Conservation (phyloP, 768 basidiomycete species). For the Steccherinum ochraceum region DNA sequence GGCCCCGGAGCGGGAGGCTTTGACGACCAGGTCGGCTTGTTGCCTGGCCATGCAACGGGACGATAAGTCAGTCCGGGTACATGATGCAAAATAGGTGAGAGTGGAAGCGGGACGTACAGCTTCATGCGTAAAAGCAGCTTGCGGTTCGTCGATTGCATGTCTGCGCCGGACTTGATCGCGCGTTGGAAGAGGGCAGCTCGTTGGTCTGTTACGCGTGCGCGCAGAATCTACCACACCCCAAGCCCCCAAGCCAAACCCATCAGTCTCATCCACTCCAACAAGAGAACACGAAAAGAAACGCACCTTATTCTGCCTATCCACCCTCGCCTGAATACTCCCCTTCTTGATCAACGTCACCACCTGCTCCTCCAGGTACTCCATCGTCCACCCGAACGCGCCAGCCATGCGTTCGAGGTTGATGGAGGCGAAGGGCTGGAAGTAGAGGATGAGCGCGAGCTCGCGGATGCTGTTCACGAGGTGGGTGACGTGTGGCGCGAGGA, state of each 20-base stretch:
- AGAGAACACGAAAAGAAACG: slow-evolving; percentile 2
- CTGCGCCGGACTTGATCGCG: slow-evolving; percentile 65
- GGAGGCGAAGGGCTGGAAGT: slow-evolving; percentile 86
- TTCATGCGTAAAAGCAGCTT: slow-evolving; percentile 80
- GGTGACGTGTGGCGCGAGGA: slow-evolving; percentile 62
- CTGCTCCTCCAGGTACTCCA: slow-evolving; percentile 64
- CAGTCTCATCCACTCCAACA: background rate
- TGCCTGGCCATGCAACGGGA: slow-evolving; percentile 60
- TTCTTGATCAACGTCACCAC: slow-evolving; percentile 74
- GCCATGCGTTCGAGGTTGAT: slow-evolving; percentile 83
- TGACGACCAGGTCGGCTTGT: slow-evolving; percentile 75
- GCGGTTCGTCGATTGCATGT: slow-evolving; percentile 67
- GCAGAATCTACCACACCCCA: slow-evolving; percentile 50
- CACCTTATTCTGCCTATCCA: slow-evolving; percentile 89
- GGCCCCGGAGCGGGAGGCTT: slow-evolving; percentile 15
- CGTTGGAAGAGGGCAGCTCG: slow-evolving; percentile 71
- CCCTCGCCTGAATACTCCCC: slow-evolving; percentile 73
- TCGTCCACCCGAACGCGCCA: slow-evolving; percentile 74
- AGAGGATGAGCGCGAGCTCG: slow-evolving; percentile 74
- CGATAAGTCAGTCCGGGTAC: background rate
- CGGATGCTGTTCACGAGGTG: slow-evolving; percentile 65
- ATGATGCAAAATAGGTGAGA: background rate
- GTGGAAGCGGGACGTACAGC: slow-evolving; percentile 44
- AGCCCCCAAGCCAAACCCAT: background rate
- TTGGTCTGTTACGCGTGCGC: slow-evolving; percentile 74